phyloP scores from a whole-genome alignment of 2,329 filamentous ascomycete species.

The Penicillium decumbens region DNA sequence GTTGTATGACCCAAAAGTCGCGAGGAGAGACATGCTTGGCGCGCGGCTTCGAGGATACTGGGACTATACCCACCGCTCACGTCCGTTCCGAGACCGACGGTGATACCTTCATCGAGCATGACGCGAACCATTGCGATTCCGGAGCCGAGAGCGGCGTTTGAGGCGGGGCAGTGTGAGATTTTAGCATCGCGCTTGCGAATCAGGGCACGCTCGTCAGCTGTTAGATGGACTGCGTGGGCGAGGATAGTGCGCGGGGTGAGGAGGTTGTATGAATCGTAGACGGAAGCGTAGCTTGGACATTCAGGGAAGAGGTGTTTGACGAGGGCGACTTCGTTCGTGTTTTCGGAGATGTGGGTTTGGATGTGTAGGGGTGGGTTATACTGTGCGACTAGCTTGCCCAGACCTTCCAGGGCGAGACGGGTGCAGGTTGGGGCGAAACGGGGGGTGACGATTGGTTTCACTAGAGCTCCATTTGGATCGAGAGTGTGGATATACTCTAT shows the following conservation, averaged over 20 bases:
- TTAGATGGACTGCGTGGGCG: constrained; percentile 78
- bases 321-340: constrained; percentile 65
- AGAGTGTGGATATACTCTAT: constrained; percentile 63
- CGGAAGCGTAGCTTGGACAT: constrained; percentile 61
- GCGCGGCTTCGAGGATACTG: constrained; percentile 73
- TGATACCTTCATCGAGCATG: constrained; percentile 68
- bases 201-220: constrained; percentile 59
- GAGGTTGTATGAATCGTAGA: constrained; percentile 71
- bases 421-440: constrained; percentile 58
- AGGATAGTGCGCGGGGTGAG: constrained; percentile 71
- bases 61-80: constrained; percentile 82
- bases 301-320: constrained; percentile 67
- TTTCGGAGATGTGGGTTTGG: constrained; percentile 90
- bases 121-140: constrained; percentile 72
- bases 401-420: constrained; percentile 51
- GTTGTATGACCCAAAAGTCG: constrained; percentile 56
- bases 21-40: constrained; percentile 75
- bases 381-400: constrained; percentile 62
- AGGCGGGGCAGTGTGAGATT: constrained; percentile 77
- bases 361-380: constrained; percentile 57
- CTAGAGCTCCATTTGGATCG: constrained; percentile 59
- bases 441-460: constrained; percentile 75
- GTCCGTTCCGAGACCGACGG: constrained; percentile 84
- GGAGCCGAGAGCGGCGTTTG: constrained; percentile 73
- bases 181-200: constrained; percentile 60